Base-by-base conservation (phyloP, 139 green algal species). In the Chlamydomonas asymmetrica region DNA sequence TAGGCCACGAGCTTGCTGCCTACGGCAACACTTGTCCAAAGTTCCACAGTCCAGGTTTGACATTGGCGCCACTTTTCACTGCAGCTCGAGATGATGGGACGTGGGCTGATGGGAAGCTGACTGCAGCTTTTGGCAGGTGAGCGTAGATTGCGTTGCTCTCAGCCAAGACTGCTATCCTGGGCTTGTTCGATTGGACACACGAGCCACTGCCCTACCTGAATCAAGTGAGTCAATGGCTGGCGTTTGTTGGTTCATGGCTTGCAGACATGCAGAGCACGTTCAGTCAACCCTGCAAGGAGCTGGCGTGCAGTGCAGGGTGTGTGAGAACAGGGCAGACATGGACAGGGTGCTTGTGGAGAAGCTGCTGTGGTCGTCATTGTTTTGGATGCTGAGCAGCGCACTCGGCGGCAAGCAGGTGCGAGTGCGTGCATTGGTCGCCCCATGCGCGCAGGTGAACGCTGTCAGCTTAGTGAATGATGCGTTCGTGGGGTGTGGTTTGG, bases 301-400 rank as follows among this genome's bases (percentile, higher is more conserved):
- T 25, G 59, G 71, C 32, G 64, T 89, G 27, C n/a, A 16, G 2
- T 89, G 84, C 63, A 29, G 45, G 0, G 57, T 66, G 27, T 23
- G 49, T 4, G 73, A 76, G 1, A 10, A 35, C 27, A 57, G 56
- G 6, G 25, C 35, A 2, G 68, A 65, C 25, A 73, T 70, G 57
- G 50, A 40, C 27, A 39, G 27, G 0, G 73, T 76, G 0, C 66
- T 84, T 52, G 61, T 74, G 22, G 73, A 83, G 20, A 89, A 89
- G 72, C 52, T 79, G 50, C 73, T 89, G 54, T 89, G 84, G 84
- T 50, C 65, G 22, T 63, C 41, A 50, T 76, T 89, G 22, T 89
- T 89, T 43, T 89, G 84, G 84, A 37, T 89, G 73, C 34, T 89
- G 32, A 89, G 82, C 45, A 56, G 73, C 0, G 84, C 52, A 9